Evolutionary conservation across 2,329 filamentous ascomycete genomes (phyloP).

Genomic region (Neonectria neomacrospora): DNA sequence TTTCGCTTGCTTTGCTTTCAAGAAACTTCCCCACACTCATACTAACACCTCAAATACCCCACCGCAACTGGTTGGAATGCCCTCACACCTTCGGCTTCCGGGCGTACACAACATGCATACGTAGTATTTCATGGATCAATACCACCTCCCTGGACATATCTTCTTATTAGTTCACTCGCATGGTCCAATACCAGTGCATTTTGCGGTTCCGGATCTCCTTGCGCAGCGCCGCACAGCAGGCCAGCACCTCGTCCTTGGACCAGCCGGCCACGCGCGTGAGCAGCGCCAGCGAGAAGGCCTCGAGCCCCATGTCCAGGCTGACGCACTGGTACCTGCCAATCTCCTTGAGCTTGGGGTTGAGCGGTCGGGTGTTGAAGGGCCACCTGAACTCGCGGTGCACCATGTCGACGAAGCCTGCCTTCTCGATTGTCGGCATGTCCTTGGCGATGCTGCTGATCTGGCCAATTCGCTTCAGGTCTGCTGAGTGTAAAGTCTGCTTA

Average conservation of each 20-base stretch:
- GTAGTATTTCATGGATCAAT: conserved; percentile 15
- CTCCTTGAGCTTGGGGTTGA: conserved; percentile 59
- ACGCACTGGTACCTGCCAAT: conserved; percentile 50
- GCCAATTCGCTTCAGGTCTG: neutral
- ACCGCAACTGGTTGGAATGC: neutral
- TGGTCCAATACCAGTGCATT: conserved; percentile 45
- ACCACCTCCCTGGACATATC: accelerated
- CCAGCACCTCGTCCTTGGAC: conserved; percentile 40
- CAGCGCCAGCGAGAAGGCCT: conserved; percentile 43
- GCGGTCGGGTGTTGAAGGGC: conserved; percentile 61
- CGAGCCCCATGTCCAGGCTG: conserved; percentile 41
- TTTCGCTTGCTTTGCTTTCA: neutral
- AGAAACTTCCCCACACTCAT: neutral
- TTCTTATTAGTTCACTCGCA: conserved; percentile 27
- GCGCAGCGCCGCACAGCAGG: conserved; percentile 38
- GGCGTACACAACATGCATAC: conserved; percentile 28
- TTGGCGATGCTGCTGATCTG: conserved; percentile 38
- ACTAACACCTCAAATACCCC: neutral
- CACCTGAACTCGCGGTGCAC: conserved; percentile 57
- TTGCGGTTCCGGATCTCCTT: conserved; percentile 41
- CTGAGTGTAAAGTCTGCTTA: neutral
- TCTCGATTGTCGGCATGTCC: conserved; percentile 49
- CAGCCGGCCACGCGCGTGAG: conserved; percentile 43
- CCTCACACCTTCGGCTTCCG: conserved; percentile 14
- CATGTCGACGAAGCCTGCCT: conserved; percentile 64